These are phyloP conservation scores for Pneumocystis sp. DNA, from an alignment of 1,139 yeast genomes.

Conservation along the genomic window DNA sequence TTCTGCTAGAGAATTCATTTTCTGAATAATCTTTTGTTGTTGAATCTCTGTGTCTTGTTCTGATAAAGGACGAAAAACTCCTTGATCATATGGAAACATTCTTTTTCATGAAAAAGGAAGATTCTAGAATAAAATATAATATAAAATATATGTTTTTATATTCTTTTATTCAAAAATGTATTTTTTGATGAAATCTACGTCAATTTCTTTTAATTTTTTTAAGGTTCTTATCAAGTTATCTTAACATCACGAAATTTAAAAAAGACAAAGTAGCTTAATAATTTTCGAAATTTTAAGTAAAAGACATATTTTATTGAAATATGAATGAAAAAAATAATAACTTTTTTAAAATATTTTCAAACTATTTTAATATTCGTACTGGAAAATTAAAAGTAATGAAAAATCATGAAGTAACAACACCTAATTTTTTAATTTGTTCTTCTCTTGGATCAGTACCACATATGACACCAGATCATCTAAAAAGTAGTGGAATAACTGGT, in stretches of 20 bases:
- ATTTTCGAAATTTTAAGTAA: not conserved
- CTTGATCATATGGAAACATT: not conserved
- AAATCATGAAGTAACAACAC: not conserved
- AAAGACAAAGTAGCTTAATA: not conserved
- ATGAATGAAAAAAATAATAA: not conserved
- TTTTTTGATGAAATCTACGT: not conserved
- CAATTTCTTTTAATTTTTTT: not conserved
- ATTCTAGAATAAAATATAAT: not conserved
- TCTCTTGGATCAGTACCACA: not conserved
- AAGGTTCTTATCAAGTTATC: not conserved
- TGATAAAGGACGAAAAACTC: not conserved
- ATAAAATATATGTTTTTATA: not conserved
- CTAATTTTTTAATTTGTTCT: not conserved
- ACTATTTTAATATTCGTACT: not conserved
- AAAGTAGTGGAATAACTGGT: not conserved
- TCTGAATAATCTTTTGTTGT: not conserved
- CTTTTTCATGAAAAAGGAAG: not conserved
- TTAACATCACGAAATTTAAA: not conserved
- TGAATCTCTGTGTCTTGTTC: not conserved
- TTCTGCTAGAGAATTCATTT: not conserved
- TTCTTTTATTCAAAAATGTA: not conserved
- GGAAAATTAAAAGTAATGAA: not conserved
- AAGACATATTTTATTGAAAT: not conserved
- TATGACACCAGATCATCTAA: not conserved
- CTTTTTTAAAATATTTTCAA: not conserved